These are phyloP conservation scores for barley (Hordeum vulgare) DNA, from an alignment of 176 grass and related monocot species.

Conservation along the genomic window MorexV3_pseudomolecules_assembly NC_058523.1:527934927-527935426, in stretches of 20 bases:
- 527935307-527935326: neutral
- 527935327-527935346: neutral
- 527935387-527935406: neutral
- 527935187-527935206: slow-evolving; percentile 6
- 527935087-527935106: slow-evolving; percentile 13
- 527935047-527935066: neutral
- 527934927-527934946: neutral
- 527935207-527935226: neutral
- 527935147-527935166: slow-evolving; percentile 32
- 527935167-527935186: slow-evolving; percentile 25
- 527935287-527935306: slow-evolving; percentile 21
- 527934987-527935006: slow-evolving; percentile 20
- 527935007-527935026: slow-evolving; percentile 17
- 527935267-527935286: slow-evolving; percentile 30
- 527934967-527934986: slow-evolving; percentile 22
- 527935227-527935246: slow-evolving; percentile 6
- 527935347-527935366: slow-evolving; percentile 38
- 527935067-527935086: slow-evolving; percentile 23
- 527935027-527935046: neutral
- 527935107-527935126: slow-evolving; percentile 25
- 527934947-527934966: slow-evolving; percentile 30
- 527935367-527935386: slow-evolving; percentile 19
- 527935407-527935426: slow-evolving; percentile 16
- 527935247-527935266: slow-evolving; percentile 42
- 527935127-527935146: slow-evolving; percentile 19